Evolutionary conservation across 441 rosid genomes (phyloP).

Genomic region (Gossypium davidsonii): DNA sequence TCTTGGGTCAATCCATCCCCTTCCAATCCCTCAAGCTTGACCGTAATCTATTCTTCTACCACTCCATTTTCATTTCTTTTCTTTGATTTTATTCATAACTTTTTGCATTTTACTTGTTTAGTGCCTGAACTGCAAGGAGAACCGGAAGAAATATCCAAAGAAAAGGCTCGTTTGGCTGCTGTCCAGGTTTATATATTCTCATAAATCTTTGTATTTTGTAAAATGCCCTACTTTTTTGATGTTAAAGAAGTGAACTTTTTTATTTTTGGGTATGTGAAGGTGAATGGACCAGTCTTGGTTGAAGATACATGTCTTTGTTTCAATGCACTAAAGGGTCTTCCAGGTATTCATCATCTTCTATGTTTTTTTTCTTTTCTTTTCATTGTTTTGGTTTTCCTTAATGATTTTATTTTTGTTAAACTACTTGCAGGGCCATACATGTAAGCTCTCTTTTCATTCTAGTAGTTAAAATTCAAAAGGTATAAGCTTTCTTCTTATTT

Average conservation of each 20-base stretch:
- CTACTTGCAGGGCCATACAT: constrained; percentile 83
- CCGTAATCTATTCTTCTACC: constrained; percentile 26
- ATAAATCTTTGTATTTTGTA: neutral
- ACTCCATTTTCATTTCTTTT: neutral
- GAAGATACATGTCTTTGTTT: constrained; percentile 97
- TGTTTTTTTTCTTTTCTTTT: neutral
- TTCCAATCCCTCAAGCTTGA: constrained; percentile 83
- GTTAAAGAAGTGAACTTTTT: neutral
- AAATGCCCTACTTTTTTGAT: neutral
- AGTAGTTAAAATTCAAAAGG: neutral
- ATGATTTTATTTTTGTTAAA: constrained; percentile 3
- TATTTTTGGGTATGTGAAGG: constrained; percentile 35
- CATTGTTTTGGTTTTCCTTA: neutral
- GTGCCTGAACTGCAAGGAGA: constrained; percentile 96
- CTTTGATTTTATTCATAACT: neutral
- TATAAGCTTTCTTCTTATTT: neutral
- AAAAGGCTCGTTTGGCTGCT: constrained; percentile 94
- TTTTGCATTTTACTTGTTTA: constrained; percentile 10
- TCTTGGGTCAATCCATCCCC: constrained; percentile 80
- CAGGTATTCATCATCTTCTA: constrained; percentile 40
- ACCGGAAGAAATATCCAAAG: constrained; percentile 78
- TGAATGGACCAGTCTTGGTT: constrained; percentile 85
- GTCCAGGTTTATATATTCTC: constrained; percentile 35
- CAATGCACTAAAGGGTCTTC: constrained; percentile 88
- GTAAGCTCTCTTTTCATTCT: constrained; percentile 42